Conservation (phyloP, 371 early-diverging fungal species). For the Mortierella sp. region DNA sequence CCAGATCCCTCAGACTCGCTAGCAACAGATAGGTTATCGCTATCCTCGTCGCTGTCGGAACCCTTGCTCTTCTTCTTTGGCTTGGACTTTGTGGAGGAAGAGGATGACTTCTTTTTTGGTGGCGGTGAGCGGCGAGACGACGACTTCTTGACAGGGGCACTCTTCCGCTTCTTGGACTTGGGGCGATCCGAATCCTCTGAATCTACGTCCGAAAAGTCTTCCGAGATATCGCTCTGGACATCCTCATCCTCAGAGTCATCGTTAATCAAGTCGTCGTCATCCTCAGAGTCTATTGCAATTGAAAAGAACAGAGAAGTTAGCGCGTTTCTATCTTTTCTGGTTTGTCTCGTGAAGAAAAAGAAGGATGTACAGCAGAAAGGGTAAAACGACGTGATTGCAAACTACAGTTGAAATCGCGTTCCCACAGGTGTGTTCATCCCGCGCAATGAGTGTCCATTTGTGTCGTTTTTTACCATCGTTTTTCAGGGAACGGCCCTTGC, state of each 20-base stretch:
- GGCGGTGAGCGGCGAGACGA: conserved; percentile 43
- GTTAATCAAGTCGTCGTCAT: conserved; percentile 37
- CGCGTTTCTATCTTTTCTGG: neutral
- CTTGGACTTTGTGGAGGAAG: conserved; percentile 40
- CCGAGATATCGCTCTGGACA: conserved; percentile 30
- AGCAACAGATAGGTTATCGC: conserved; percentile 56
- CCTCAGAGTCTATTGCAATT: conserved; percentile 22
- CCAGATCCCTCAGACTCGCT: conserved; percentile 57
- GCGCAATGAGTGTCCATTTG: neutral
- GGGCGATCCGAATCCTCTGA: conserved; percentile 50
- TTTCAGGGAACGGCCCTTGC: conserved; percentile 45
- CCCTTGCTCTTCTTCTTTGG: conserved; percentile 56
- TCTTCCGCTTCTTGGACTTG: conserved; percentile 33
- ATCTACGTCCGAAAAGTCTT: conserved; percentile 58
- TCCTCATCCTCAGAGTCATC: conserved; percentile 53
- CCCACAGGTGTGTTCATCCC: neutral
- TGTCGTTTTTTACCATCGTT: conserved; percentile 13
- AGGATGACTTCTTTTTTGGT: conserved; percentile 48
- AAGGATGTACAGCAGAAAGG: neutral
- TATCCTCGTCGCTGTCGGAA: conserved; percentile 59
- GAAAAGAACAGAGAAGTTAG: neutral
- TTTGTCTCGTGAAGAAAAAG: neutral
- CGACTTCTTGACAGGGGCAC: conserved; percentile 27
- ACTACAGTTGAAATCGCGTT: conserved; percentile 1
- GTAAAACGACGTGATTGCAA: neutral